These are phyloP conservation scores for Picea sitchensis DNA, from an alignment of 75 land plant genomes.

Conservation along the genomic window DNA sequence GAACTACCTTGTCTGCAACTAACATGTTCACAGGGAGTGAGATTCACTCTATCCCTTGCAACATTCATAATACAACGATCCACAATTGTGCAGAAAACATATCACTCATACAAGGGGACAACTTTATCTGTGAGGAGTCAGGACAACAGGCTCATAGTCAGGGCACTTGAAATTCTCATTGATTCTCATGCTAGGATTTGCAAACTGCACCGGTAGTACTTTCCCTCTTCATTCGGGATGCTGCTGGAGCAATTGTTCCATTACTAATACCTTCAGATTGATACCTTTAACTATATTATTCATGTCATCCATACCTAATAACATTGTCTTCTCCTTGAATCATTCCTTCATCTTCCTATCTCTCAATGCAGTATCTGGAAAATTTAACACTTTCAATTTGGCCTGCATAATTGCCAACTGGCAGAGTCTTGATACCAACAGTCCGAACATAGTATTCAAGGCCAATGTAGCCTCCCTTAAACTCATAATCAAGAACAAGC, in stretches of 20 bases:
- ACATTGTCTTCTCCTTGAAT: constrained; percentile 52
- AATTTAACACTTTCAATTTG: constrained; percentile 57
- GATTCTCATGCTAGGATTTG: constrained; percentile 64
- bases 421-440: constrained; percentile 73
- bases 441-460: constrained; percentile 65
- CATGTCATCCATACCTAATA: constrained; percentile 65
- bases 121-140: constrained; percentile 38
- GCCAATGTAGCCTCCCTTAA: constrained; percentile 53
- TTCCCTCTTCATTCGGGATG: constrained; percentile 44
- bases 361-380: constrained; percentile 34
- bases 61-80: constrained; percentile 74
- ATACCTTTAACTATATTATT: constrained; percentile 82
- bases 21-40: constrained; percentile 69
- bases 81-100: constrained; percentile 58
- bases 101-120: constrained; percentile 48
- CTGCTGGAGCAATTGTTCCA: constrained; percentile 62
- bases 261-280: constrained; percentile 63
- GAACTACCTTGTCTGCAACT: constrained; percentile 62
- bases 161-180: constrained; percentile 50
- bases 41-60: constrained; percentile 64
- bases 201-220: constrained; percentile 73
- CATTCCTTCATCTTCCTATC: constrained; percentile 47
- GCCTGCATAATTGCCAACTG: constrained; percentile 78
- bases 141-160: constrained; percentile 62
- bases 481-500: constrained; percentile 53